Evolutionary conservation across 257 asterid genomes (phyloP).

Genomic region (Przewalskia tangutica): DNA sequence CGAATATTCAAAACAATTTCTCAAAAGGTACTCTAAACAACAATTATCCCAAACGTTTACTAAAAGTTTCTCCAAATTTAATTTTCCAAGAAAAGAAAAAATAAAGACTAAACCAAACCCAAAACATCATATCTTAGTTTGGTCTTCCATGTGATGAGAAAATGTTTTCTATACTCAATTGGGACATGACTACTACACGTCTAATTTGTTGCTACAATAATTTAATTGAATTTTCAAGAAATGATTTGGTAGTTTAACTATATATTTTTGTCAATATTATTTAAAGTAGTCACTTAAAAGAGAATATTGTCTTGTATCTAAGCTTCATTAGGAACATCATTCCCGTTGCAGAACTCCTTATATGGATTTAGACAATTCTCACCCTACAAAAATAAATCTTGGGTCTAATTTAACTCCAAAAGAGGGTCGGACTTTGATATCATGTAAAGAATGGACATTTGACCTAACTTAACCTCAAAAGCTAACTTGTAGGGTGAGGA

Average conservation of each 20-base stretch:
- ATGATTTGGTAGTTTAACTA: background rate
- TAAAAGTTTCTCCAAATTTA: background rate
- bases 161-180: background rate
- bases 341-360: too few species aligned
- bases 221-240: background rate
- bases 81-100: background rate
- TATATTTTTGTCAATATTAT: background rate
- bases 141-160: background rate
- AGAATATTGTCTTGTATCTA: background rate
- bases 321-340: background rate
- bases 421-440: too few species aligned
- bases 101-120: background rate
- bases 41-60: background rate
- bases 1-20: background rate
- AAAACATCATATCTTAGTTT: background rate
- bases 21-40: too few species aligned
- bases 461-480: too few species aligned
- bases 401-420: too few species aligned
- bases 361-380: too few species aligned
- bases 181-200: constrained; percentile 1
- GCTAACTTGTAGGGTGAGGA: too few species aligned
- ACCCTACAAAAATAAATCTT: too few species aligned
- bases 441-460: too few species aligned
- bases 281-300: background rate
- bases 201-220: background rate